A percentile compares a stretch with the other conserved stretches of the same genome.
phyloP scores from a whole-genome alignment of 2,329 filamentous ascomycete species.

The Lecanosticta acicola region DNA sequence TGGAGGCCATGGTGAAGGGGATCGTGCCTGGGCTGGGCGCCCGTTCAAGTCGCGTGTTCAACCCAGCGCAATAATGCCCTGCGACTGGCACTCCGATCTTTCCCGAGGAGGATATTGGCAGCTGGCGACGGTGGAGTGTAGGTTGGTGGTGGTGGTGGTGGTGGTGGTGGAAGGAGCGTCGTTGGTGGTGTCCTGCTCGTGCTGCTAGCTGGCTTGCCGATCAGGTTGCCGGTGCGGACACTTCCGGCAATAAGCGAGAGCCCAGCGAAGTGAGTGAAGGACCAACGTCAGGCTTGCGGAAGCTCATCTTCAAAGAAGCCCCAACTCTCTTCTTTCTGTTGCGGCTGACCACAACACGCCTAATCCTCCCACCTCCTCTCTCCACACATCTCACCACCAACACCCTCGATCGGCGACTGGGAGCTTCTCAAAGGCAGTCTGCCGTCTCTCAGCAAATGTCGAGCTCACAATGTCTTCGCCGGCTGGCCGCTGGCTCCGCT shows the following conservation, averaged over 20 bases:
- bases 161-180: background rate
- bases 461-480: slow-evolving; percentile 36
- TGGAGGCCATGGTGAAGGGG: slow-evolving; percentile 35
- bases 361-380: slow-evolving; percentile 4
- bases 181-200: no score
- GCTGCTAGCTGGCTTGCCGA: background rate
- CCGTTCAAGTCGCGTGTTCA: slow-evolving; percentile 1
- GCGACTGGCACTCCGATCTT: background rate
- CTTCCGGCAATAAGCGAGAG: background rate
- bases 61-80: background rate
- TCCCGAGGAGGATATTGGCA: background rate
- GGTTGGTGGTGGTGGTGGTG: background rate
- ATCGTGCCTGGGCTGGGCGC: slow-evolving; percentile 1
- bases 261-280: background rate
- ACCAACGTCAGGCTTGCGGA: background rate
- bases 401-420: slow-evolving; percentile 9
- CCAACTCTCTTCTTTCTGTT: slow-evolving; percentile 2
- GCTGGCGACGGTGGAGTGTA: background rate
- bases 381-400: slow-evolving; percentile 7
- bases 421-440: slow-evolving; percentile 25
- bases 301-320: background rate
- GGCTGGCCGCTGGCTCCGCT: slow-evolving; percentile 26
- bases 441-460: slow-evolving; percentile 32
- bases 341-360: slow-evolving; percentile 9
- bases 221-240: background rate